Percentiles rank a stretch among this genome's conserved stretches.
phyloP scores from a whole-genome alignment of 129 eudicot genomes.

The Chrysanthemum seticuspe region DNA sequence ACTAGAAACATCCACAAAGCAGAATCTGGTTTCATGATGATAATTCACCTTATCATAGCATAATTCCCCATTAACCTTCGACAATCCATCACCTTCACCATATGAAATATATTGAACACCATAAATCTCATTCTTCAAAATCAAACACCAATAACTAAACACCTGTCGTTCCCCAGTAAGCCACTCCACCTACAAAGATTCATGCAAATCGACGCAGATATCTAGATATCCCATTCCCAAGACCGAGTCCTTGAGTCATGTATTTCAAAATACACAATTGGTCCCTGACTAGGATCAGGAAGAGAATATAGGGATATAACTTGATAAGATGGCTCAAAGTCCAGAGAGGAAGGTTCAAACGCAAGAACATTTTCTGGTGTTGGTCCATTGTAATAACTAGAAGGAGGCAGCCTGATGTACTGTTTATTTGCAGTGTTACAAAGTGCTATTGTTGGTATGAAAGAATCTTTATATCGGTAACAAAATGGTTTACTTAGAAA shows the following conservation, averaged over 20 bases:
- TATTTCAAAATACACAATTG: constrained; percentile 40
- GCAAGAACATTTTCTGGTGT: constrained; percentile 39
- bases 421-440: constrained; percentile 42
- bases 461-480: too few relatives aligned
- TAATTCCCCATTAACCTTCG: constrained; percentile 39
- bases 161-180: constrained; percentile 43
- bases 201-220: constrained; percentile 30
- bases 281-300: constrained; percentile 23
- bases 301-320: constrained; percentile 42
- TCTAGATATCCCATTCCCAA: constrained; percentile 49
- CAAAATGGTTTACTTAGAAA: too few relatives aligned
- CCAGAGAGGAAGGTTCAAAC: constrained; percentile 49
- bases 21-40: background rate
- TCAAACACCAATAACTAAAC: constrained; percentile 45
- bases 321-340: constrained; percentile 40
- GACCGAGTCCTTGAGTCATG: constrained; percentile 40
- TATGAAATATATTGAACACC: constrained; percentile 17
- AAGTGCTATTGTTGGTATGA: background rate
- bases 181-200: constrained; percentile 38
- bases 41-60: constrained; percentile 25
- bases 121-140: constrained; percentile 27
- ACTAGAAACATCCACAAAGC: constrained; percentile 31
- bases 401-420: constrained; percentile 33
- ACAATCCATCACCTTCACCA: constrained; percentile 27
- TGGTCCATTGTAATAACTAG: constrained; percentile 38